These are phyloP conservation scores for Chrysoporthe puriensis DNA, from an alignment of 2,329 filamentous ascomycete genomes.

Conservation along the genomic window DNA sequence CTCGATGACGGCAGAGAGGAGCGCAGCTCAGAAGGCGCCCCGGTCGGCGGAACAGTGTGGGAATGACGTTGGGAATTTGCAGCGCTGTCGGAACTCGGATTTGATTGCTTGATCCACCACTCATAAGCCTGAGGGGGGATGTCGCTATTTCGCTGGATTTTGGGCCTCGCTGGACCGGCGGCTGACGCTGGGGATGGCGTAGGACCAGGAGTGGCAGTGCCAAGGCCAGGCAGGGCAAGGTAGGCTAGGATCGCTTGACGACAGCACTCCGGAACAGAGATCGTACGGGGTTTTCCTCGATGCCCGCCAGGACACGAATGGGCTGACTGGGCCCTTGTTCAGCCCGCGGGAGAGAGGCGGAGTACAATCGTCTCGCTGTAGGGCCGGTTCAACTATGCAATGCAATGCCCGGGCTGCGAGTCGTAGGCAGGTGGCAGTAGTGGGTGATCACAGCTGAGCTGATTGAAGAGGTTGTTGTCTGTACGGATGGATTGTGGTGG, in stretches of 20 bases:
- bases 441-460: background rate
- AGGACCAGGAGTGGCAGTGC: background rate
- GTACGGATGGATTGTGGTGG: background rate
- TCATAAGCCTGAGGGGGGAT: conserved; percentile 15
- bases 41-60: conserved; percentile 7
- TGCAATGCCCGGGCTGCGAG: too few relatives aligned
- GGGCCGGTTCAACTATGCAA: background rate
- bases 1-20: conserved; percentile 5
- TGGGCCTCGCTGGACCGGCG: conserved; percentile 7
- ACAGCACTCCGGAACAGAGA: background rate
- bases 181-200: background rate
- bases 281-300: conserved; percentile 6
- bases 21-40: background rate
- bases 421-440: background rate
- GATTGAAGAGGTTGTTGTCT: background rate
- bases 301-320: background rate
- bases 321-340: conserved; percentile 1
- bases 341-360: background rate
- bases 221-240: background rate
- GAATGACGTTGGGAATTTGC: conserved; percentile 22
- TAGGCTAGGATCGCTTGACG: background rate
- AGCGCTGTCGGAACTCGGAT: conserved; percentile 20
- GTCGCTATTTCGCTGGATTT: conserved; percentile 17
- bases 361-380: background rate
- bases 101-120: conserved; percentile 29